A percentile compares a stretch with the other conserved stretches of the same genome.
Conservation (phyloP, 139 green algal genomes). For the Axilococcus clingmanii region DNA sequence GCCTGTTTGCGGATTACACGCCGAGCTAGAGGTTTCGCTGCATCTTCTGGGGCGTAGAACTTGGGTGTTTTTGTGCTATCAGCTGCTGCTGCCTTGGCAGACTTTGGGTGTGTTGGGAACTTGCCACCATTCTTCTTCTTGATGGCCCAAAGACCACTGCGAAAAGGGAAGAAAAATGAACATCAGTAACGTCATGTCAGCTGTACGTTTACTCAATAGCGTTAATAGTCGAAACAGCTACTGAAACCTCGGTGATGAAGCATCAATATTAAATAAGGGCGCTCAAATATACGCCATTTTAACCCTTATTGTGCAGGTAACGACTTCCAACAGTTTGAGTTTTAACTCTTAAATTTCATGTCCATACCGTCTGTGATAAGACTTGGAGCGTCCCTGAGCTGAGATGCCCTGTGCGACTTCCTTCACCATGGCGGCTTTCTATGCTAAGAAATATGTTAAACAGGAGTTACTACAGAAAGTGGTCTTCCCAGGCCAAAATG, state of each 20-base stretch:
- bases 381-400: slow-evolving; percentile 44
- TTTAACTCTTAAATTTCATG: too few species aligned
- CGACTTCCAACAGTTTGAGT: too few species aligned
- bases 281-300: too few species aligned
- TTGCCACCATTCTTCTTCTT: slow-evolving; percentile 96
- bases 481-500: not conserved
- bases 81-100: slow-evolving; percentile 39
- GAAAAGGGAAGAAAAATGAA: not conserved
- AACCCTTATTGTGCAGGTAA: too few species aligned
- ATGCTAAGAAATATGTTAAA: not conserved
- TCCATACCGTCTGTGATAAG: slow-evolving; percentile 40
- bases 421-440: slow-evolving; percentile 12
- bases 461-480: not conserved
- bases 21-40: slow-evolving; percentile 60
- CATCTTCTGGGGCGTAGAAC: slow-evolving; percentile 94
- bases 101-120: slow-evolving; percentile 69
- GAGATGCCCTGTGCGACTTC: slow-evolving; percentile 38
- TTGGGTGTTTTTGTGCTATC: slow-evolving; percentile 46
- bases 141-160: slow-evolving; percentile 76
- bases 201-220: not conserved
- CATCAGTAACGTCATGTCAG: not conserved
- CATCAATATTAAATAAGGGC: too few species aligned
- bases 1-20: slow-evolving; percentile 54
- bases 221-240: too few species aligned
- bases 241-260: too few species aligned